These are phyloP conservation scores for Aspergillus candidus DNA, from an alignment of 2,329 filamentous ascomycete genomes.

Conservation along the genomic window DNA sequence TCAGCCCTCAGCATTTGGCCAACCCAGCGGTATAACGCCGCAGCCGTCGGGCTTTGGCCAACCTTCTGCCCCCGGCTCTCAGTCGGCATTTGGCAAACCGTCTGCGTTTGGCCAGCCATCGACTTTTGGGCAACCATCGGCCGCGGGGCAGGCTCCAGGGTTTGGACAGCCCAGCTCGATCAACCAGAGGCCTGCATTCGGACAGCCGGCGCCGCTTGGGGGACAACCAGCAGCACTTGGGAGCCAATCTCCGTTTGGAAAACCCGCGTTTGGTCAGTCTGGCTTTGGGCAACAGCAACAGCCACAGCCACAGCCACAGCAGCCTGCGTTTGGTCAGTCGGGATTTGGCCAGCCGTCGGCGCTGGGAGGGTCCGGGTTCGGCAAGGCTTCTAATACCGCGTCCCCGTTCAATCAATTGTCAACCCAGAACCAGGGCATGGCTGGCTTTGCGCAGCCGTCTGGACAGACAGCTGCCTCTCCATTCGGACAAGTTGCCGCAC, in stretches of 20 bases:
- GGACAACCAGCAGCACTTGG: slow-evolving; percentile 24
- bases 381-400: slow-evolving; percentile 26
- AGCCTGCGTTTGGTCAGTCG: slow-evolving; percentile 30
- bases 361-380: slow-evolving; percentile 26
- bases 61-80: slow-evolving; percentile 19
- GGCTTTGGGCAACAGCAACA: slow-evolving; percentile 15
- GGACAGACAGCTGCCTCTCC: slow-evolving; percentile 14
- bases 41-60: slow-evolving; percentile 22
- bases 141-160: slow-evolving; percentile 14
- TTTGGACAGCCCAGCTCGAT: slow-evolving; percentile 21
- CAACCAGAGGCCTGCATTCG: slow-evolving; percentile 35
- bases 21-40: slow-evolving; percentile 18
- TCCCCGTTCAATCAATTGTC: slow-evolving; percentile 43
- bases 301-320: not conserved
- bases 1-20: slow-evolving; percentile 35
- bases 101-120: slow-evolving; percentile 25
- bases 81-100: slow-evolving; percentile 16
- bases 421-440: slow-evolving; percentile 19
- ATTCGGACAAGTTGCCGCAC: slow-evolving; percentile 31
- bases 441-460: slow-evolving; percentile 23
- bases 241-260: slow-evolving; percentile 22
- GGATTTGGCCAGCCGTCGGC: slow-evolving; percentile 22
- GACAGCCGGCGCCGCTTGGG: slow-evolving; percentile 29
- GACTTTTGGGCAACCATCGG: slow-evolving; percentile 16
- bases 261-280: slow-evolving; percentile 42